These are phyloP conservation scores for Obelidium mucronatum DNA, from an alignment of 192 early-diverging fungal genomes.

Conservation along the genomic window DNA sequence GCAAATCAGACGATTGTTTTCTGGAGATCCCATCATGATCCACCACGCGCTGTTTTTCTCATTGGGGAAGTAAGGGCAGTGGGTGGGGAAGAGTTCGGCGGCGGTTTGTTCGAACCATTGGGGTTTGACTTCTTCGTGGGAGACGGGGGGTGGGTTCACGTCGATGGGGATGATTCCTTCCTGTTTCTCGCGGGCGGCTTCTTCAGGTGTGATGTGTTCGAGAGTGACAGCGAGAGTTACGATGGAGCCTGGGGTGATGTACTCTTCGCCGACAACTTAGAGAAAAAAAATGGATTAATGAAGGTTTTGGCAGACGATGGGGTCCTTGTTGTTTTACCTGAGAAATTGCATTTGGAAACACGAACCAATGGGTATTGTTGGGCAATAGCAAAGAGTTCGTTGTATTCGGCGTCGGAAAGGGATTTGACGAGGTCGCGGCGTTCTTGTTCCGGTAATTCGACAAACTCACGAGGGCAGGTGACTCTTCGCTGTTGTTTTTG, in stretches of 20 bases:
- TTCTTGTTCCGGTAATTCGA: slow-evolving; percentile 71
- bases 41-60: slow-evolving; percentile 87
- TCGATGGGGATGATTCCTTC: slow-evolving; percentile 2
- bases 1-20: slow-evolving; percentile 80
- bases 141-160: slow-evolving; percentile 14
- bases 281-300: no score
- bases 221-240: slow-evolving; percentile 58
- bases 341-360: slow-evolving; percentile 80
- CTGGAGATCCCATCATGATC: slow-evolving; percentile 87
- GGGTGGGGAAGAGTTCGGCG: slow-evolving; percentile 42
- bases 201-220: slow-evolving; percentile 29
- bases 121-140: slow-evolving; percentile 38
- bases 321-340: slow-evolving; percentile 60
- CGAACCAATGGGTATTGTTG: slow-evolving; percentile 79
- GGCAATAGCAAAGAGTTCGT: slow-evolving; percentile 77
- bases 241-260: slow-evolving; percentile 55
- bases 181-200: slow-evolving; percentile 37
- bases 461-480: slow-evolving; percentile 69
- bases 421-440: slow-evolving; percentile 59
- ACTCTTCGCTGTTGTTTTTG: slow-evolving; percentile 3
- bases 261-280: slow-evolving; percentile 54
- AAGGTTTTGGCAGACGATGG: no score
- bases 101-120: slow-evolving; percentile 37
- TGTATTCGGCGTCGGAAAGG: slow-evolving; percentile 68
- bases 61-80: slow-evolving; percentile 74